Percentiles rank a stretch among this genome's conserved stretches.
Evolutionary conservation across 441 rosid genomes (phyloP).

Genomic region (Geranium incanum): DNA sequence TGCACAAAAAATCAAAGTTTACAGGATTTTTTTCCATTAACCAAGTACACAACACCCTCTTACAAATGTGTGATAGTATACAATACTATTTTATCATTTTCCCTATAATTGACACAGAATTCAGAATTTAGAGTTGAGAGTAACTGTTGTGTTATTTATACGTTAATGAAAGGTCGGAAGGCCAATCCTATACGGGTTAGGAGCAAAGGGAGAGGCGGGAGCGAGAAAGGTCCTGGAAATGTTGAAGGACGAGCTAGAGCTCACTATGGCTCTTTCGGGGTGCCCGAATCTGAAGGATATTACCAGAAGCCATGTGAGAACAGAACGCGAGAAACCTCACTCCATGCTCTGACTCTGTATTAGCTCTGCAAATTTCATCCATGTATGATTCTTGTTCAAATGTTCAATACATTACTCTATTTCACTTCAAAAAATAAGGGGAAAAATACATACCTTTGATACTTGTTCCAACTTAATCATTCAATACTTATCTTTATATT

Average conservation of each 20-base stretch:
- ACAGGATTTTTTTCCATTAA: no score
- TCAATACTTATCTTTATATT: no score
- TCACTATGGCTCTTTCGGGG: conserved; percentile 87
- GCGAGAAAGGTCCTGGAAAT: conserved; percentile 70
- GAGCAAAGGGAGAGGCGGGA: conserved; percentile 78
- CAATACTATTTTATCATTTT: no score
- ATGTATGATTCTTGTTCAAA: background rate
- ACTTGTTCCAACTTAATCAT: no score
- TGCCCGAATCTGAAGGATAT: conserved; percentile 78
- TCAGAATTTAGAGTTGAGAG: background rate
- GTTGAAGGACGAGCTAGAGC: conserved; percentile 76
- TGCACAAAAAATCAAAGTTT: no score
- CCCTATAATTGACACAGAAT: no score
- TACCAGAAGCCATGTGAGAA: conserved; percentile 41
- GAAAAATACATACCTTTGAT: background rate
- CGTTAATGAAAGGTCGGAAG: conserved; percentile 62
- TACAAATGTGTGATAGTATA: no score
- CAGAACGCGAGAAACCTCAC: background rate
- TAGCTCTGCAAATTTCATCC: background rate
- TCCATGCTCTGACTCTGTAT: background rate
- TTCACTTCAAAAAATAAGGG: background rate
- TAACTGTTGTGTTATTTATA: background rate
- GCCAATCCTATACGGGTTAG: conserved; percentile 74
- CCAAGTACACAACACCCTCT: no score
- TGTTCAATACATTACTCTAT: background rate